Base-by-base conservation (phyloP, 108 stramenopile genomes). In the Ochromonas danica region DNA sequence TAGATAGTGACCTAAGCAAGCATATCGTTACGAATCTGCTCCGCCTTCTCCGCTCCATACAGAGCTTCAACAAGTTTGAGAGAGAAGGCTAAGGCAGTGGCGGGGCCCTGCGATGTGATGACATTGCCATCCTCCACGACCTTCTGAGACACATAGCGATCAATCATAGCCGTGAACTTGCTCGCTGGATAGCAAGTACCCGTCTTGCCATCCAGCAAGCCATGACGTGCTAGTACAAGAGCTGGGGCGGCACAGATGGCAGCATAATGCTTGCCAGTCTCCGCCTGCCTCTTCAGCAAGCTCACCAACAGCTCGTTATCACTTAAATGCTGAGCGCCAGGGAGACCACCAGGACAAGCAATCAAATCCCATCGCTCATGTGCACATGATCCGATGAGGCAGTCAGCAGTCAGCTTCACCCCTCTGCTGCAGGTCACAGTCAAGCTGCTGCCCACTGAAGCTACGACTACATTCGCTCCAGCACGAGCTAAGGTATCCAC, bases 161-260 rank as follows among this genome's bases (percentile, higher is more conserved):
- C 45, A 70, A 95, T 85, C 39, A 79, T 87, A 39, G 85, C 82
- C 27, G 88, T 83, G 61, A 95, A 89, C 43, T 77, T 87, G 38
- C 89, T 87, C 33, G 94, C 94, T 3, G 94, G 94, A 83, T 93
- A 95, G 62, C 96, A 95, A 0, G 96, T 97, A 0, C 92, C 93
- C 40, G 87, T 78, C 14, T 40, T 78, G 0, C 61, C 81, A 22
- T 92, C 92, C 35, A 89, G 85, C 10, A 93, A 61, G 70, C 90
- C 89, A 42, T 85, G 84, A 30, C 81, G 61, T 3, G 91, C 89
- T 61, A 95, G 84, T 30, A 90, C 91, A 45, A 95, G 89, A 39
- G 94, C 92, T 17, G 94, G 94, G n/a, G 91, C 79, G 35, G 94
- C 94, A 77, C 94, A 95, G 62, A 93, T 85, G 25, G 94, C 94